These are phyloP conservation scores for Aspergillus sp. DNA, from an alignment of 2,329 filamentous ascomycete genomes.

Conservation along the genomic window DNA sequence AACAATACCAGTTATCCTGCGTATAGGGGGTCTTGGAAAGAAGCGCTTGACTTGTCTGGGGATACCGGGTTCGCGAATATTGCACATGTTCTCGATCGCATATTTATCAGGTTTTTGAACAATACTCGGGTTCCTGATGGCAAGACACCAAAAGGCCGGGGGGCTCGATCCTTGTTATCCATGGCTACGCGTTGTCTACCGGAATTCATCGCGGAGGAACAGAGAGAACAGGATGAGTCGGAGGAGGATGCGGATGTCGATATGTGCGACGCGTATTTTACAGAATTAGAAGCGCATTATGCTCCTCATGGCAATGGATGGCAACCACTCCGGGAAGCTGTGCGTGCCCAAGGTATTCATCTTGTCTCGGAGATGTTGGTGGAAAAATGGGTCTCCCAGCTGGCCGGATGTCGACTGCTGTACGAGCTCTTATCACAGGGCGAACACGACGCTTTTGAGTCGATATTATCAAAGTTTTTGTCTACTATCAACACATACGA, in stretches of 20 bases:
- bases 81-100: conserved; percentile 27
- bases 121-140: conserved; percentile 22
- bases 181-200: conserved; percentile 33
- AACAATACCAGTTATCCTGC: conserved; percentile 22
- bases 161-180: conserved; percentile 33
- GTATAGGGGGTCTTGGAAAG: conserved; percentile 31
- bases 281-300: conserved; percentile 36
- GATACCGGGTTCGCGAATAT: conserved; percentile 31
- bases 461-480: conserved; percentile 29
- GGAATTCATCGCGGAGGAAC: conserved; percentile 34
- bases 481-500: conserved; percentile 20
- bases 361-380: conserved; percentile 33
- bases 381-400: conserved; percentile 29
- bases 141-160: conserved; percentile 6
- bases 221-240: conserved; percentile 26
- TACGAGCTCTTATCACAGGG: conserved; percentile 24
- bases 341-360: conserved; percentile 36
- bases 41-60: conserved; percentile 25
- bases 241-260: conserved; percentile 30
- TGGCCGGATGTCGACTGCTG: conserved; percentile 27
- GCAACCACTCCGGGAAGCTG: conserved; percentile 37
- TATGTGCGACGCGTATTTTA: conserved; percentile 39
- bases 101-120: conserved; percentile 33
- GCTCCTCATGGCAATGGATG: conserved; percentile 30
- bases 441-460: conserved; percentile 33